phyloP scores from a whole-genome alignment of 139 green algal genomes.

The Asterochloris sp. region DNA sequence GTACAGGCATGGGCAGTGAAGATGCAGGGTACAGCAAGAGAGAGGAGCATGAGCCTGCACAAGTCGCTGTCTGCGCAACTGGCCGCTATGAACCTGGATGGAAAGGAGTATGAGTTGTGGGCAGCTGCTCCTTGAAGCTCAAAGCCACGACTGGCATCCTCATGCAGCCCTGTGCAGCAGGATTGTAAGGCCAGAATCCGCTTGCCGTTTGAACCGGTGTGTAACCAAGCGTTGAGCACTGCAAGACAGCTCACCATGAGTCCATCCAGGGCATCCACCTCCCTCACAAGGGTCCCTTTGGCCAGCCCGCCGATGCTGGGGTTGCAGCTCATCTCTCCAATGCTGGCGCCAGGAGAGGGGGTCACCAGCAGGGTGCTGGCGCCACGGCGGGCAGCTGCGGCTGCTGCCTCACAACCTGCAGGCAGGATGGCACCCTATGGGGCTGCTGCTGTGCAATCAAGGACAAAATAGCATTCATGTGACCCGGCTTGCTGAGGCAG shows the following conservation, averaged over 20 bases:
- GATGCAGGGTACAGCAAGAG: too few relatives aligned
- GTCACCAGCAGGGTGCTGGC: constrained; percentile 47
- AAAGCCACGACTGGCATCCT: too few relatives aligned
- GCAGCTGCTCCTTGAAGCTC: too few relatives aligned
- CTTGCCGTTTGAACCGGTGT: too few relatives aligned
- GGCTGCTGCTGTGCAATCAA: not conserved
- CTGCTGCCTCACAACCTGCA: constrained; percentile 51
- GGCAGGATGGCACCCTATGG: not conserved
- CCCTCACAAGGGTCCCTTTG: constrained; percentile 55
- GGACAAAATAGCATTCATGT: not conserved
- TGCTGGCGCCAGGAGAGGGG: constrained; percentile 29
- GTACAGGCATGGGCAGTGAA: too few relatives aligned
- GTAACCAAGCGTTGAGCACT: too few relatives aligned
- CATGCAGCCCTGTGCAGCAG: too few relatives aligned
- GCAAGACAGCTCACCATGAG: constrained; percentile 39
- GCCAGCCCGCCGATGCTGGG: constrained; percentile 58
- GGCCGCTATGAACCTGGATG: too few relatives aligned
- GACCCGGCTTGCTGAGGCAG: not conserved
- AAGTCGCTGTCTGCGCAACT: too few relatives aligned
- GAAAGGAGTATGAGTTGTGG: too few relatives aligned
- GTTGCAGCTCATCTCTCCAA: constrained; percentile 67
- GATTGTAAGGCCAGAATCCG: too few relatives aligned
- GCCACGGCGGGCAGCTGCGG: constrained; percentile 42
- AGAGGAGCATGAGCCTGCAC: too few relatives aligned
- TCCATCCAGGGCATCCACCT: constrained; percentile 57